Base-by-base conservation (phyloP, 805 yeast species). In the Torulaspora microellipsoides region DNA sequence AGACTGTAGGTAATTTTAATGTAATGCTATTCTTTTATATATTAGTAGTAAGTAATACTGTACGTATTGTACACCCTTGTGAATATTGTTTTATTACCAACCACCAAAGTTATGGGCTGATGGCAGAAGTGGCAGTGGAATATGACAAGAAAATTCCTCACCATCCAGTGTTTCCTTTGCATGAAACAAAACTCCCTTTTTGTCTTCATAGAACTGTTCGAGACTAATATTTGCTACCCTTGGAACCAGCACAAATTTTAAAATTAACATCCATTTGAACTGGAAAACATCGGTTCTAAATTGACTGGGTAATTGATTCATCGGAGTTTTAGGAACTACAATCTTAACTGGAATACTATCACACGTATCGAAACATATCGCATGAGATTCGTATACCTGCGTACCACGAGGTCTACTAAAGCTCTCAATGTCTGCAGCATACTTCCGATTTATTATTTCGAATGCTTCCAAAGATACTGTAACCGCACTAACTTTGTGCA, bases 91-190 rank as follows among this genome's bases (percentile, higher is more conserved):
- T 34, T 40, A 30, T 23, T 64, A 63, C 60, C 76, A 66, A 7
- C 80, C 81, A 31, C 77, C 77, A 47, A 73, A 69, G 47, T 70
- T 73, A 33, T 67, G 65, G 30, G 71, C 65, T 4, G 76, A 60
- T 1, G 80, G 78, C 13, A 75, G 49, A 1, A 77, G 65, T 17
- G 62, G 57, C 1, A 77, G 31, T 1, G 81, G 80, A 5, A 77
- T 54, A 32, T 71, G 62, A 40, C 76, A 72, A 8, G 62, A 56
- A 45, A 77, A 70, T 23, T 65, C 71, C 15, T 54, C 59, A 7
- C 76, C 76, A 15, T 60, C 65, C 10, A 71, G 23, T 15, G 49
- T 51, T 27, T 67, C 68, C 30, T 52, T 62, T 0, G 71, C 69
- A 30, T 59, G 58, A 11, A 45, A 52, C 8, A 68, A 44, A 8